Base-by-base conservation (phyloP, 192 early-diverging fungal species). In the Coemansia sp. region DNA sequence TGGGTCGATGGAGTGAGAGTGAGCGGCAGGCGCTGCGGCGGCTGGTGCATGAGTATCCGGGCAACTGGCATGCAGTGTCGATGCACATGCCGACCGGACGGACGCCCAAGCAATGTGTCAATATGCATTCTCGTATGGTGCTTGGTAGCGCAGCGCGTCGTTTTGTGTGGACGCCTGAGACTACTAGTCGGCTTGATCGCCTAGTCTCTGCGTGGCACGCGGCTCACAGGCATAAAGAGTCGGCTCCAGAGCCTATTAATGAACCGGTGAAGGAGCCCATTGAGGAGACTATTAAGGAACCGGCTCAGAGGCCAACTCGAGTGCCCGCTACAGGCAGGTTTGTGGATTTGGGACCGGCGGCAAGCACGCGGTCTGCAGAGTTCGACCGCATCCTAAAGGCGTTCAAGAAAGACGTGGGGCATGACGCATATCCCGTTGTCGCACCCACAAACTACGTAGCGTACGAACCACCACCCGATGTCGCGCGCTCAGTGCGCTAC, bases 41-140 rank as follows among this genome's bases (percentile, higher is more conserved):
- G 14, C 65, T 78, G 11, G 43, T 43, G 11, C 23, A 55, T 12
- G 32, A 24, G 19, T 35, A 78, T 27, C 59, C 51, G 23, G 38
- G 41, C 3, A 50, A 72, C 52, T 78, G 75, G 75, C 8, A 20
- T 4, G 13, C 9, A 3, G 64, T 78, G 16, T 29, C 75, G 0
- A 6, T 23, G 20, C 12, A 24, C 14, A 68, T 78, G 75, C 63
- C 75, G 4, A 69, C 65, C 3, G 22, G 38, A 0, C 55, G 75
- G 1, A 55, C 69, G 11, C 39, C 41, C 20, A n/a, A 3, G 3
- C 69, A 72, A 14, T 78, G 75, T 39, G 32, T 35, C 32, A 35
- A 35, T 35, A 35, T 27, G 26, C 26, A 27, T 27, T 1, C 26
- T 0, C 4, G 10, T 7, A 23, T 20, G 26, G 18, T 49, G n/a